Conservation (phyloP, 768 basidiomycete species). For the Mycena galopus region DNA sequence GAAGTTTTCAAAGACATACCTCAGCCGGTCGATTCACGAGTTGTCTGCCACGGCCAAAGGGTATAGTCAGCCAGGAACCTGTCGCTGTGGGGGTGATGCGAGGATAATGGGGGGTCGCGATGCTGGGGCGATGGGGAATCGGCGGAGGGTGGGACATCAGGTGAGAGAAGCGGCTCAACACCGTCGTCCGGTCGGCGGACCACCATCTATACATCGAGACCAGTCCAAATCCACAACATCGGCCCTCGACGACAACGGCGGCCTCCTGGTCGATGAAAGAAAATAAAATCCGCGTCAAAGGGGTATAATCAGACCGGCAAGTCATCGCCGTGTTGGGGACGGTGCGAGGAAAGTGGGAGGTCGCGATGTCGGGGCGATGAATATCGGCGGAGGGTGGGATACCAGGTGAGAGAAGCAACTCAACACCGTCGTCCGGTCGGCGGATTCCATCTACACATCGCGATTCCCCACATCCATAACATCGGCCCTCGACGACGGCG, state of each 20-base stretch:
- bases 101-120: not conserved
- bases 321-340: not conserved
- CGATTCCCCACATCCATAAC: no score
- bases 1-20: no score
- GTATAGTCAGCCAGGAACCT: not conserved
- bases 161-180: conserved; percentile 17
- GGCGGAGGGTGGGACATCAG: conserved; percentile 19
- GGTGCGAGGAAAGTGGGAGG: not conserved
- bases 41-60: not conserved
- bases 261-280: not conserved
- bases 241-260: not conserved
- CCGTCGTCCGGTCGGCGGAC: conserved; percentile 28
- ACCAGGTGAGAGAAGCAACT: conserved; percentile 18
- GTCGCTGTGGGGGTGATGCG: not conserved
- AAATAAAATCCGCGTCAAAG: not conserved
- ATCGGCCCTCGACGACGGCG: not conserved
- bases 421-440: conserved; percentile 21
- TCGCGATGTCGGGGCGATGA: conserved; percentile 12
- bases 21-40: no score
- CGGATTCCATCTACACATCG: conserved; percentile 1
- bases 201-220: not conserved
- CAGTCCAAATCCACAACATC: no score
- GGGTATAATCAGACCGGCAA: not conserved
- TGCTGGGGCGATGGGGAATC: conserved; percentile 19
- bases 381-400: conserved; percentile 20